phyloP scores from a whole-genome alignment of 306 rosid genomes.

The Benincasa hispida region DNA sequence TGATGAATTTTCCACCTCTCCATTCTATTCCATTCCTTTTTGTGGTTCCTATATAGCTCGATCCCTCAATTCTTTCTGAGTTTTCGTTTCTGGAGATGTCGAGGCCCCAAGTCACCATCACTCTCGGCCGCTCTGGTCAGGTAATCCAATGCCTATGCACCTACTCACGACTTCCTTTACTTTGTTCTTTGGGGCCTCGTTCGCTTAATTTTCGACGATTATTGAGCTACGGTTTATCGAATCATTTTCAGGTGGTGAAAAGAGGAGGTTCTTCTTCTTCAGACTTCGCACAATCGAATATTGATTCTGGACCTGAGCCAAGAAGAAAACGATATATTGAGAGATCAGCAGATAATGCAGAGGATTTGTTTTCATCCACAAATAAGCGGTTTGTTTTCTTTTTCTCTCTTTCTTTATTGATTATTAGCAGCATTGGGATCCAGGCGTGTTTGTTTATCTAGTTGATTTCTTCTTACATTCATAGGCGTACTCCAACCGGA shows the following conservation, averaged over 20 bases:
- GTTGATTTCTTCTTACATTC: not conserved
- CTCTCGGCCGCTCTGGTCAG: slow-evolving; percentile 57
- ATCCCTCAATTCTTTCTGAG: not conserved
- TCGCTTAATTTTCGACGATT: not conserved
- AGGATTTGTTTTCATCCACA: slow-evolving; percentile 12
- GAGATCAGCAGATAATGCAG: slow-evolving; percentile 18
- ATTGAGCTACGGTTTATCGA: not conserved
- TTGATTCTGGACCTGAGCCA: slow-evolving; percentile 9
- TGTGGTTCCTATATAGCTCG: not conserved
- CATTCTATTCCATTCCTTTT: not conserved
- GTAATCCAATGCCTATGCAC: slow-evolving; percentile 9
- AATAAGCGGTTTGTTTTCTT: slow-evolving; percentile 23
- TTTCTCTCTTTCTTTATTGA: not conserved
- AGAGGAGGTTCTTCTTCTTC: slow-evolving; percentile 19
- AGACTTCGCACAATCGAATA: slow-evolving; percentile 2
- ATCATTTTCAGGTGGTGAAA: slow-evolving; percentile 36
- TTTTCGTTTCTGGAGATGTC: slow-evolving; percentile 18
- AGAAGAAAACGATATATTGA: slow-evolving; percentile 30
- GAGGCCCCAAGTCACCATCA: slow-evolving; percentile 43
- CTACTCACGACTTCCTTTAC: not conserved
- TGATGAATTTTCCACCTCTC: not conserved
- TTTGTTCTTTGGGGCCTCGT: not conserved
- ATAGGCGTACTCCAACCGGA: not conserved
- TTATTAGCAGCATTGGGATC: not conserved
- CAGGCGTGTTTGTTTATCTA: not conserved